Evolutionary conservation across 2,329 filamentous ascomycete genomes (phyloP), one percentile per base, ranked within the genome.

Genomic region (Aulographum hederae): DNA sequence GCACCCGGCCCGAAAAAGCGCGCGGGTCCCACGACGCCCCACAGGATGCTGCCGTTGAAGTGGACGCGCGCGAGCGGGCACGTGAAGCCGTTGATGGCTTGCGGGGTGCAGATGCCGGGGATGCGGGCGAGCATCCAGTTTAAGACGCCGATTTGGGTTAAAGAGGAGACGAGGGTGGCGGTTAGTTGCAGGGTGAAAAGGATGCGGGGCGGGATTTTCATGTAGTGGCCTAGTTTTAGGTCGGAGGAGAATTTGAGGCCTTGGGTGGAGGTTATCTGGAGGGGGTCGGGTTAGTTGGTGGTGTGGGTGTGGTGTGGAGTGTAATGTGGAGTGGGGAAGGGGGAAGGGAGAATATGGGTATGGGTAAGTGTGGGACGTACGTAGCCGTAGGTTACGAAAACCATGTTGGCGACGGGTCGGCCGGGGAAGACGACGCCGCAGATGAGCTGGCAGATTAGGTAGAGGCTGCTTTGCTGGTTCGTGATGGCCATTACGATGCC

Each of bases 401-500:
- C 79, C 82, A 91, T 91, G 52, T 91, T 89, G 31, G 81, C 82
- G 8, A 91, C 79, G 1, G 82, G 82, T 1, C 78, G 74, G 18
- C 82, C 82, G 1, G 81, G 81, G 48, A 91, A 91, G 12, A 82
- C 63, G 31, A 69, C 73, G 33, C 82, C 82, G 39, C 79, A 86
- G 39, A 89, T 74, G 35, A 91, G 66, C 52, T 89, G 81, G 50
- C 80, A 86, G 43, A 89, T 79, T 21, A 89, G 65, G 49, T 86
- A 89, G 41, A 86, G 80, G 50, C 75, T 81, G 52, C 73, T 81
- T 51, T 89, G 79, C 48, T 86, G 80, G 50, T 89, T 91, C 6
- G 82, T 91, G 41, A 91, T 81, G 12, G 81, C 82, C 78, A 89
- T 91, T 44, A 92, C 78, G 47, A 91, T 89, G 37, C 82, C 82